These are phyloP conservation scores for Puccinia novopanici DNA, from an alignment of 1,284 basidiomycete species.

Conservation along the genomic window DNA sequence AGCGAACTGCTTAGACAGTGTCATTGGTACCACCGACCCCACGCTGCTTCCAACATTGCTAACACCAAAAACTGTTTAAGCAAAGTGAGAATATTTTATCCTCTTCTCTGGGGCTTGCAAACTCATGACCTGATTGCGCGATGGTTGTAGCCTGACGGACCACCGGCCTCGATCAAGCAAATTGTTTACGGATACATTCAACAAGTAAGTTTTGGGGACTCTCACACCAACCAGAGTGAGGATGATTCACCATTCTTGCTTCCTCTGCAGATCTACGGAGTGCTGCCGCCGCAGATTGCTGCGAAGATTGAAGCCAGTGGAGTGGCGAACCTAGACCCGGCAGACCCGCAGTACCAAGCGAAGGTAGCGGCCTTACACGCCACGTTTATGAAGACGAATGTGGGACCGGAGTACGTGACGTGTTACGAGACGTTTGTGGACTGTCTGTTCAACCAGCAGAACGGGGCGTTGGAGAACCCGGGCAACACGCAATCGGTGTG, in stretches of 20 bases:
- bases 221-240: background rate
- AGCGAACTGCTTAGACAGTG: constrained; percentile 41
- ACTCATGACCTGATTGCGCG: background rate
- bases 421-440: constrained; percentile 47
- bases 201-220: constrained; percentile 8
- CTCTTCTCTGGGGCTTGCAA: background rate
- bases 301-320: constrained; percentile 39
- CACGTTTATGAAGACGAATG: constrained; percentile 33
- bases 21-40: constrained; percentile 35
- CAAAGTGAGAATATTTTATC: constrained; percentile 4
- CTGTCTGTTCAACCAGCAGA: constrained; percentile 39
- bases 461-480: constrained; percentile 36
- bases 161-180: constrained; percentile 36
- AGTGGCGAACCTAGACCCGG: constrained; percentile 21
- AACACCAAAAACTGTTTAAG: constrained; percentile 35
- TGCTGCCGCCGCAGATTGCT: constrained; percentile 31
- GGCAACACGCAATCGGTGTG: constrained; percentile 45
- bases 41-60: constrained; percentile 34
- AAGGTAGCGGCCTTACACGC: constrained; percentile 41
- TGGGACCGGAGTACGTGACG: constrained; percentile 47
- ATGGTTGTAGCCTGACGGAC: constrained; percentile 38
- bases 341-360: constrained; percentile 34
- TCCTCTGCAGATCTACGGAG: constrained; percentile 37
- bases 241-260: background rate
- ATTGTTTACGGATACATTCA: constrained; percentile 51